Conservation (phyloP, 2,329 filamentous ascomycete species). For the Calonectria pseudoreteaudii region DNA sequence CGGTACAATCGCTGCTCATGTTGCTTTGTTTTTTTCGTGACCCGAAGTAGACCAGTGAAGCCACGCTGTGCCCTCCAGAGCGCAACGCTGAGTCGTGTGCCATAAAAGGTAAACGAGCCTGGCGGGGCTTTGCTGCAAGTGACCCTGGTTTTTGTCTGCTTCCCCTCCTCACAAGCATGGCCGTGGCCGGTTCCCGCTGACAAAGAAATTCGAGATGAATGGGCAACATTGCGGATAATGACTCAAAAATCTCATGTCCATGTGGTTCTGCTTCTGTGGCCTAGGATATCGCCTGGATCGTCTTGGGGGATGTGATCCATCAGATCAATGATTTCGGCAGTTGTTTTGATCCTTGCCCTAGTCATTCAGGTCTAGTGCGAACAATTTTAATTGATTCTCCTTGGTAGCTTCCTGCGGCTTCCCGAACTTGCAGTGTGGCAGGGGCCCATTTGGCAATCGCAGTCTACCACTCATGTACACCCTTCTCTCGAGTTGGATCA, state of each 20-base stretch:
- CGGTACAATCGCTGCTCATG: background rate
- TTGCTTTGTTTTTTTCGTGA: background rate
- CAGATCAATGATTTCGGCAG: background rate
- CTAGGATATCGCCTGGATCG: background rate
- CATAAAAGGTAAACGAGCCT: background rate
- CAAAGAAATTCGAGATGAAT: background rate
- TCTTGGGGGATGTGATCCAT: background rate
- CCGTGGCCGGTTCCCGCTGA: background rate
- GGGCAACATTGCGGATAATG: background rate
- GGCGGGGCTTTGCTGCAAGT: background rate
- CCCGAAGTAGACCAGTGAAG: too few relatives aligned
- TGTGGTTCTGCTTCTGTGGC: background rate
- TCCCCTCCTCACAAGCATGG: background rate
- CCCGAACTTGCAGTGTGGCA: background rate
- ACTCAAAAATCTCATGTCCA: background rate
- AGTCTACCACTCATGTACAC: background rate
- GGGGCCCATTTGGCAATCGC: background rate
- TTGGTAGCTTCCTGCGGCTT: background rate
- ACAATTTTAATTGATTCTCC: background rate
- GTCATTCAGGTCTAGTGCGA: background rate
- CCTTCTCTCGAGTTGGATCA: background rate
- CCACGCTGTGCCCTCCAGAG: background rate
- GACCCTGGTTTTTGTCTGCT: background rate
- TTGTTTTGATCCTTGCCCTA: background rate
- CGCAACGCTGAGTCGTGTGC: background rate